These are phyloP conservation scores for Stylonectria norvegica DNA, from an alignment of 2,329 filamentous ascomycete genomes.

Conservation along the genomic window DNA sequence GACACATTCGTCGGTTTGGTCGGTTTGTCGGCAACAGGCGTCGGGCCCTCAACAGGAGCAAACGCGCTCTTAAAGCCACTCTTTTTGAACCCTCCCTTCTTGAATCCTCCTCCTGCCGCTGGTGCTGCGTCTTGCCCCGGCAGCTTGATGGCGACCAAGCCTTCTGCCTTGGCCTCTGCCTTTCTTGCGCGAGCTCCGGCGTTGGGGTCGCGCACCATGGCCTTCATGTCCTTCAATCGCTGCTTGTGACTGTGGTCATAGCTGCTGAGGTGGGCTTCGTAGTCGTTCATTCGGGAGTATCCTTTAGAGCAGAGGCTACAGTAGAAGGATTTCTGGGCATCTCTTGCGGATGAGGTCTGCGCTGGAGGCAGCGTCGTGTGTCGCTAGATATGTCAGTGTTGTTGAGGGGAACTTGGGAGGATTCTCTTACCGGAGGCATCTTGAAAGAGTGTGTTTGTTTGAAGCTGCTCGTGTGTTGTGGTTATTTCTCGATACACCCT, in stretches of 20 bases:
- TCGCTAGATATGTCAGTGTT: conserved; percentile 37
- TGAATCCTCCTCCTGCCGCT: conserved; percentile 48
- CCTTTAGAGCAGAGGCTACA: conserved; percentile 89
- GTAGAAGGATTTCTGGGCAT: conserved; percentile 77
- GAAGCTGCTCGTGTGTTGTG: neutral
- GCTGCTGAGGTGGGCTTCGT: conserved; percentile 87
- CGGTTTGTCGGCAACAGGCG: conserved; percentile 35
- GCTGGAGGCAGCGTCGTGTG: conserved; percentile 57
- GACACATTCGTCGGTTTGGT: conserved; percentile 30
- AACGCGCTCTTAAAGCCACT: conserved; percentile 79
- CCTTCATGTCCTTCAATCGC: conserved; percentile 83
- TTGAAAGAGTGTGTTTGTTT: conserved; percentile 15
- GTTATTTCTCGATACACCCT: neutral
- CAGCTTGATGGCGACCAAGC: conserved; percentile 65
- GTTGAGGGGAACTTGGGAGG: conserved; percentile 30
- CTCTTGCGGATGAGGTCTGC: conserved; percentile 63
- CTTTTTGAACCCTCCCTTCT: conserved; percentile 74
- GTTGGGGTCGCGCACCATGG: conserved; percentile 70
- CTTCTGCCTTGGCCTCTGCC: conserved; percentile 67
- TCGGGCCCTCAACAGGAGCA: conserved; percentile 46
- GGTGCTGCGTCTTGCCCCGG: conserved; percentile 31
- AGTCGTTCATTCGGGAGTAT: conserved; percentile 92
- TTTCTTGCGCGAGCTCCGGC: conserved; percentile 63
- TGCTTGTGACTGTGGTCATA: conserved; percentile 97
- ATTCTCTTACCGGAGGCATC: conserved; percentile 56